Conservation (phyloP, 305 asterid species). For the Rubia tinctorum region DNA sequence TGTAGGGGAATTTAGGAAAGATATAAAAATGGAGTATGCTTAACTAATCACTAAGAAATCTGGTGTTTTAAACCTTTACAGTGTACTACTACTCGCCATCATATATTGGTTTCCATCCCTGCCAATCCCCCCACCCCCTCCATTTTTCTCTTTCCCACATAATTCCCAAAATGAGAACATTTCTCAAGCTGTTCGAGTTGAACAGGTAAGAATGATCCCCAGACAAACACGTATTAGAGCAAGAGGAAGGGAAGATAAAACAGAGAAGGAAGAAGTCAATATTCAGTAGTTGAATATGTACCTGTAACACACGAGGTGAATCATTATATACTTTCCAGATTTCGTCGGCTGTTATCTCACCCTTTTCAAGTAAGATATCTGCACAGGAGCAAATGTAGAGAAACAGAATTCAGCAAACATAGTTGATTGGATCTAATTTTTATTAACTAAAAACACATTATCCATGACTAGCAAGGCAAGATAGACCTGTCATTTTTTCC, state of each 20-base stretch:
- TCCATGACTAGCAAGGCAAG: slow-evolving; percentile 19
- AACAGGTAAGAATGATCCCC: neutral
- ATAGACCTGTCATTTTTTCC: slow-evolving; percentile 75
- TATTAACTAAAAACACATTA: slow-evolving; percentile 5
- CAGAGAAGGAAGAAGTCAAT: slow-evolving; percentile 9
- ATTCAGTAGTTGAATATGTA: slow-evolving; percentile 21
- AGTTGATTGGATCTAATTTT: neutral
- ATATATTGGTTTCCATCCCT: neutral
- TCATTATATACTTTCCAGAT: slow-evolving; percentile 70
- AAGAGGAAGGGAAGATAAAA: neutral
- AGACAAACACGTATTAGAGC: neutral
- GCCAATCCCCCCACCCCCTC: neutral
- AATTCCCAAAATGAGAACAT: neutral
- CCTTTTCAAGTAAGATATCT: slow-evolving; percentile 87
- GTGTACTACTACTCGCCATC: too few relatives aligned
- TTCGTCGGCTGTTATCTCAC: slow-evolving; percentile 86
- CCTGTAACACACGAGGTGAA: slow-evolving; percentile 78
- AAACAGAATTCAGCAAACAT: slow-evolving; percentile 18
- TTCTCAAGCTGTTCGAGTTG: neutral
- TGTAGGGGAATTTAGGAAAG: neutral
- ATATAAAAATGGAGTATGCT: neutral
- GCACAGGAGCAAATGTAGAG: slow-evolving; percentile 31
- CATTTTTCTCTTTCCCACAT: neutral
- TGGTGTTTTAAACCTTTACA: too few relatives aligned
- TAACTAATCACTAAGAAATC: neutral